Conservation (phyloP, 2,329 filamentous ascomycete species). For the Hypoxylon sp. region DNA sequence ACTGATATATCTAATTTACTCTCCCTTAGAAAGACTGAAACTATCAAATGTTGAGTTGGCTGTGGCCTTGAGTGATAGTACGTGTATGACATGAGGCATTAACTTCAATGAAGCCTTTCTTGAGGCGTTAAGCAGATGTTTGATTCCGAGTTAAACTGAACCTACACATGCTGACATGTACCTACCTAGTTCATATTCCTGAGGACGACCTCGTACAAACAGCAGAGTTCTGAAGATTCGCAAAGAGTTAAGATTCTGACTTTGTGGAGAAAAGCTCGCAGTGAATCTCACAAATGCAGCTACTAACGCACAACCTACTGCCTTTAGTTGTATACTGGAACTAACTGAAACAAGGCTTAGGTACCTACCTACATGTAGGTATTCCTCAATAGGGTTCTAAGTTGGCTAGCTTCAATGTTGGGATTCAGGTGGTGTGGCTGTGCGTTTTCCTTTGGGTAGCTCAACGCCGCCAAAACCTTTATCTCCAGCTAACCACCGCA, state of each 20-base stretch:
- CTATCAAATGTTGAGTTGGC: neutral
- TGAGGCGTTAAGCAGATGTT: neutral
- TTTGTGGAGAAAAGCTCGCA: conserved; percentile 13
- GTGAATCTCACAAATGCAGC: too few species aligned
- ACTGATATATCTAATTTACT: neutral
- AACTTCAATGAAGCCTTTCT: neutral
- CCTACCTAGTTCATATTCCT: neutral
- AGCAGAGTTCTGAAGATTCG: neutral
- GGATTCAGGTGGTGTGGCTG: too few species aligned
- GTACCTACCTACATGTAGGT: too few species aligned
- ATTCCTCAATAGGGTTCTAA: conserved; percentile 3
- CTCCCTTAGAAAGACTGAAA: neutral
- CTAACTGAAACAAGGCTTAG: neutral
- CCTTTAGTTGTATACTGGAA: neutral
- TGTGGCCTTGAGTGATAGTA: neutral
- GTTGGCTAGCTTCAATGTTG: conserved; percentile 1
- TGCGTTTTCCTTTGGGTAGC: conserved; percentile 17
- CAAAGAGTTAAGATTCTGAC: neutral
- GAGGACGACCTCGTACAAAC: neutral
- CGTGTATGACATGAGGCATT: neutral
- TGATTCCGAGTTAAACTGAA: neutral
- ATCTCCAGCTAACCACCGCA: conserved; percentile 9
- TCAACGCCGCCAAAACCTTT: conserved; percentile 6
- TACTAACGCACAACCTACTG: too few species aligned
- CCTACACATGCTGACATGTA: neutral